These are phyloP conservation scores for Phenoliferia sp. DNA, from an alignment of 1,284 basidiomycete genomes.

Conservation along the genomic window DNA sequence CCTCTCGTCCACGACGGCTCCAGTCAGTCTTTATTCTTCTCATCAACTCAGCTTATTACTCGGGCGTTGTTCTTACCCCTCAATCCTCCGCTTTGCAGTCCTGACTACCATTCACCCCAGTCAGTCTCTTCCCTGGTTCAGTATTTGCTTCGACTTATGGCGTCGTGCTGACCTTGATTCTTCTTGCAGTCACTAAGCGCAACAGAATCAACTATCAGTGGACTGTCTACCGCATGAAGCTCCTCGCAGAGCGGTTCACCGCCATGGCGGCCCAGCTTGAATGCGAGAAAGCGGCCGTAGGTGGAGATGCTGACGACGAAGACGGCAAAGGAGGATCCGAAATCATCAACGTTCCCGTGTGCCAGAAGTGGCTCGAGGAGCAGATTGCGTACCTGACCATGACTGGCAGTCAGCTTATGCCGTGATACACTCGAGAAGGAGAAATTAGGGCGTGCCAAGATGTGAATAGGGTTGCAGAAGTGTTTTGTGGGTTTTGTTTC, in stretches of 20 bases:
- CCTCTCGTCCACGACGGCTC: conserved; percentile 31
- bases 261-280: conserved; percentile 12
- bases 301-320: conserved; percentile 2
- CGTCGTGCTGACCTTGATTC: too few species aligned
- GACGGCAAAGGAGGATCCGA: conserved; percentile 12
- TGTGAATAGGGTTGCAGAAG: neutral
- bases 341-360: conserved; percentile 15
- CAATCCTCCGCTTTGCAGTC: neutral
- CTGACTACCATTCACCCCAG: conserved; percentile 33
- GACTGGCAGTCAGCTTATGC: conserved; percentile 16
- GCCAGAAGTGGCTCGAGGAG: conserved; percentile 20
- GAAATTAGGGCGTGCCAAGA: neutral
- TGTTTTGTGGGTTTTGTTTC: neutral
- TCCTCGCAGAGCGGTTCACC: conserved; percentile 27
- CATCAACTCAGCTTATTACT: neutral
- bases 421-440: too few species aligned
- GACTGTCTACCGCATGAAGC: conserved; percentile 28
- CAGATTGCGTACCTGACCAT: conserved; percentile 21
- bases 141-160: too few species aligned
- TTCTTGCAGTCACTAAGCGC: conserved; percentile 24
- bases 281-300: conserved; percentile 4
- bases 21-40: neutral
- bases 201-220: conserved; percentile 27
- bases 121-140: too few species aligned
- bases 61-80: neutral